A percentile compares a stretch with the other conserved stretches of the same genome.
phyloP scores from a whole-genome alignment of 1,284 basidiomycete species.

The Cerioporus squamosus region DNA sequence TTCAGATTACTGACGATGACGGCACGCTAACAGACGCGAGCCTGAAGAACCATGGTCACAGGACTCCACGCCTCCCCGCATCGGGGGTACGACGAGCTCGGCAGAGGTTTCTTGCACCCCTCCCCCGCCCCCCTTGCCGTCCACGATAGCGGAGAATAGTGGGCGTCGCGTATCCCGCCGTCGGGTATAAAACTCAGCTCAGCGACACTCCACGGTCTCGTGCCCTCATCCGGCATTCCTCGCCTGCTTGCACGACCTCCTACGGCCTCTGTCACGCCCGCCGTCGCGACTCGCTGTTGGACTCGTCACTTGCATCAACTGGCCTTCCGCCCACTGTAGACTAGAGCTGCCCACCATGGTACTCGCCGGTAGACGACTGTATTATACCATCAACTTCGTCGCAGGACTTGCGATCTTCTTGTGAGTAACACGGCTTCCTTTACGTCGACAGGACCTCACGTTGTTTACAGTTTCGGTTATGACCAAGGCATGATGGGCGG shows the following conservation, averaged over 20 bases:
- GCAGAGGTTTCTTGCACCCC: slow-evolving; percentile 12
- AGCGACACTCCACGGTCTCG: no score
- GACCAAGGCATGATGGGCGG: slow-evolving; percentile 63
- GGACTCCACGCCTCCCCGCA: slow-evolving; percentile 9
- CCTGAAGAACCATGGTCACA: slow-evolving; percentile 14
- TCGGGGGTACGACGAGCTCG: slow-evolving; percentile 20
- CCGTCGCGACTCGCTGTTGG: not conserved
- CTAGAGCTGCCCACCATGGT: slow-evolving; percentile 19
- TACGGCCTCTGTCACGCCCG: not conserved
- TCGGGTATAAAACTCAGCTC: no score
- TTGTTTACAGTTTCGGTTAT: slow-evolving; percentile 49
- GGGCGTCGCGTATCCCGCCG: no score
- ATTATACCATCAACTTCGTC: slow-evolving; percentile 40
- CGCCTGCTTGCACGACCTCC: not conserved
- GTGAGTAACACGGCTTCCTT: slow-evolving; percentile 32
- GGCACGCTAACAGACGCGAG: slow-evolving; percentile 9
- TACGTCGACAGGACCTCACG: not conserved
- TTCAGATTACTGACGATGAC: slow-evolving; percentile 5
- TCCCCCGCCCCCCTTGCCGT: not conserved
- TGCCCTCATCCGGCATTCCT: not conserved
- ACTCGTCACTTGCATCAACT: not conserved
- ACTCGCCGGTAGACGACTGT: slow-evolving; percentile 32
- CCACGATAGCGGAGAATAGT: not conserved
- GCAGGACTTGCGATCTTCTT: slow-evolving; percentile 54
- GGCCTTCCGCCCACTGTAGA: not conserved